Percentiles rank a stretch among this genome's conserved stretches.
Conservation (phyloP, 805 yeast genomes). For the Saitoella complicata region DNA sequence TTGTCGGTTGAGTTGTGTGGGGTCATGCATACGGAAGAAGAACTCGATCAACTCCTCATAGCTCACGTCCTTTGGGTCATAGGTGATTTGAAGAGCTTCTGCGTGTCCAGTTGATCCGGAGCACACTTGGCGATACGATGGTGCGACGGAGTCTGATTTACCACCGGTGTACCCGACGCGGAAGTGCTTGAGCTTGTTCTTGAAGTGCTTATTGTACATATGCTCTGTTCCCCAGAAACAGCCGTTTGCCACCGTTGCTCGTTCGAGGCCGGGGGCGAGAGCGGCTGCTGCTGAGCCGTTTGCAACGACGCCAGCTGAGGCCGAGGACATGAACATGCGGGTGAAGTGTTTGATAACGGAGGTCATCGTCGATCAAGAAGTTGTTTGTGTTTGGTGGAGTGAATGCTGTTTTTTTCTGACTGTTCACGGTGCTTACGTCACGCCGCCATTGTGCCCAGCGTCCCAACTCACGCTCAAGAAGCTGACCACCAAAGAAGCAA, state of each 20-base stretch:
- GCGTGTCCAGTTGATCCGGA: slow-evolving; percentile 63
- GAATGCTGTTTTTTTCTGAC: too few relatives aligned
- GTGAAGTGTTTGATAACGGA: too few relatives aligned
- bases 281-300: too few relatives aligned
- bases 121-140: slow-evolving; percentile 61
- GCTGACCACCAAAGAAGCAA: too few relatives aligned
- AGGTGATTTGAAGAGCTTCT: slow-evolving; percentile 71
- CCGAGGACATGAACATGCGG: too few relatives aligned
- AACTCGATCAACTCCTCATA: slow-evolving; percentile 55
- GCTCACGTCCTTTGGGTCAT: slow-evolving; percentile 49
- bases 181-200: slow-evolving; percentile 43
- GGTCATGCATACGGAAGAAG: slow-evolving; percentile 87
- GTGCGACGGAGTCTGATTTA: slow-evolving; percentile 21
- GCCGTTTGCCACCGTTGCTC: slow-evolving; percentile 24
- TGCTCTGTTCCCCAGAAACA: slow-evolving; percentile 78
- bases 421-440: too few relatives aligned
- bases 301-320: too few relatives aligned
- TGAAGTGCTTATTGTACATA: slow-evolving; percentile 55
- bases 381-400: too few relatives aligned
- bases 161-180: slow-evolving; percentile 92
- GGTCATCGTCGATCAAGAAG: too few relatives aligned
- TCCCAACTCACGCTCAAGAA: too few relatives aligned
- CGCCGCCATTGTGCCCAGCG: too few relatives aligned
- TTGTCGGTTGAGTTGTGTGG: slow-evolving; percentile 67
- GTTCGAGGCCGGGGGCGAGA: too few relatives aligned